Conservation (phyloP, 768 basidiomycete species). For the Panaeolus cyanescens region DNA sequence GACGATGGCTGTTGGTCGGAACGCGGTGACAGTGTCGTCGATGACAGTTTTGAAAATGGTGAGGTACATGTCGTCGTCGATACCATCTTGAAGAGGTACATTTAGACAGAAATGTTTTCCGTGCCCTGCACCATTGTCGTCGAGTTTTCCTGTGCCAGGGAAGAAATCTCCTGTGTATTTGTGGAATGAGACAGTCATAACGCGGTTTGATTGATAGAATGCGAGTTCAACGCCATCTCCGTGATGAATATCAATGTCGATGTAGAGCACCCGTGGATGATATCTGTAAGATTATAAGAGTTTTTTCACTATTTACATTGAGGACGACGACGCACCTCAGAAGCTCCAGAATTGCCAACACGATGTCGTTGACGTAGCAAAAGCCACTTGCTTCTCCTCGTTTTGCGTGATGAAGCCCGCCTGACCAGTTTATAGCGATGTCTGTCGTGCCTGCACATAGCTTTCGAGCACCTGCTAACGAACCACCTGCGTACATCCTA, state of each 20-base stretch:
- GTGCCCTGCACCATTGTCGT: constrained; percentile 84
- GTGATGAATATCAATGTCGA: constrained; percentile 99
- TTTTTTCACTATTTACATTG: not conserved
- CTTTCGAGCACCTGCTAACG: constrained; percentile 88
- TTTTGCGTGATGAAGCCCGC: constrained; percentile 97
- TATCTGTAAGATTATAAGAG: constrained; percentile 50
- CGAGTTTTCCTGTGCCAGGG: constrained; percentile 94
- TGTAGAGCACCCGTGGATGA: constrained; percentile 93
- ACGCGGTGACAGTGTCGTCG: constrained; percentile 88
- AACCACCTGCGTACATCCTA: constrained; percentile 90
- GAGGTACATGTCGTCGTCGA: constrained; percentile 97
- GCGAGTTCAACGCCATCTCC: constrained; percentile 98
- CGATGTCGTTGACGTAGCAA: constrained; percentile 98
- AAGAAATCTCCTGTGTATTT: constrained; percentile 99
- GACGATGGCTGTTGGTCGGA: constrained; percentile 88
- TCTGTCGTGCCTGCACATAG: constrained; percentile 85
- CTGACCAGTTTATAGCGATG: constrained; percentile 99
- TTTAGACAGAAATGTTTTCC: constrained; percentile 97
- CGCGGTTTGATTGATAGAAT: constrained; percentile 97
- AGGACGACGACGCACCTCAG: constrained; percentile 56
- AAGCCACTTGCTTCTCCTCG: constrained; percentile 98
- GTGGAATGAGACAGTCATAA: constrained; percentile 98
- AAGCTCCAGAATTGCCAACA: constrained; percentile 90
- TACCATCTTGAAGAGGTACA: constrained; percentile 92
- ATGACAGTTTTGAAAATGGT: constrained; percentile 95